Base-by-base conservation (phyloP, 2,329 filamentous ascomycete species). In the Dactylellina cionopaga region DNA sequence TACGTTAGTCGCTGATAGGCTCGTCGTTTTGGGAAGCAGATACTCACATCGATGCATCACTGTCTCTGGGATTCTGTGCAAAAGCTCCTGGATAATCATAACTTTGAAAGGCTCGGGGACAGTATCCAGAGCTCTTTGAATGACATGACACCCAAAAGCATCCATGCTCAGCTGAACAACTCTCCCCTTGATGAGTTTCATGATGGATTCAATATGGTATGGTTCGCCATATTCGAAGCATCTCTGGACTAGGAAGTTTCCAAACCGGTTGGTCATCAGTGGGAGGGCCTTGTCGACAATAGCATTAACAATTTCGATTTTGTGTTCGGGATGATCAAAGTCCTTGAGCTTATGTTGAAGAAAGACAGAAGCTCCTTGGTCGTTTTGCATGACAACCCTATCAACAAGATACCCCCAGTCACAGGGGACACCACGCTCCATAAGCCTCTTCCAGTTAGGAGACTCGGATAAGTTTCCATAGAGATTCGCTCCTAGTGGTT, bases 401-500 rank as follows among this genome's bases (percentile, higher is more conserved):
- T 99, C 94, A 62, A 99, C 95, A 77, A 99, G 97, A 80, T 96
- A 97, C 82, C 95, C 96, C 95, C 94, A 99, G 83, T 99, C 96
- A 82, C 94, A 98, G 78, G 66, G 47, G 25, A 71, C 66, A 41
- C 66, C 66, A 25, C 66, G 58, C n/a, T 71, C 66, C 58, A 71
- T 71, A 17, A 71, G 47, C n/a, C 66, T 51, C 51, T 71, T 71
- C 66, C 66, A 71, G 33, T 71, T 71, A n/a, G 66, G 66, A 31
- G 66, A 64, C 27, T 71, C 66, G 5, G 58, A 58, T 4, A 58
- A 64, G 22, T 71, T 71, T 5, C 66, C 66, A 37, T 71, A 71
- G 2, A 71, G 43, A 24, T 59, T 64, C 4, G 41, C 35, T n/a
- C 66, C 66, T 17, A 64, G 22, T 19, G 58, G 58, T 25, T 63